Conservation (phyloP, 2,329 filamentous ascomycete species). For the Tolypocladium guangdongense region DNA sequence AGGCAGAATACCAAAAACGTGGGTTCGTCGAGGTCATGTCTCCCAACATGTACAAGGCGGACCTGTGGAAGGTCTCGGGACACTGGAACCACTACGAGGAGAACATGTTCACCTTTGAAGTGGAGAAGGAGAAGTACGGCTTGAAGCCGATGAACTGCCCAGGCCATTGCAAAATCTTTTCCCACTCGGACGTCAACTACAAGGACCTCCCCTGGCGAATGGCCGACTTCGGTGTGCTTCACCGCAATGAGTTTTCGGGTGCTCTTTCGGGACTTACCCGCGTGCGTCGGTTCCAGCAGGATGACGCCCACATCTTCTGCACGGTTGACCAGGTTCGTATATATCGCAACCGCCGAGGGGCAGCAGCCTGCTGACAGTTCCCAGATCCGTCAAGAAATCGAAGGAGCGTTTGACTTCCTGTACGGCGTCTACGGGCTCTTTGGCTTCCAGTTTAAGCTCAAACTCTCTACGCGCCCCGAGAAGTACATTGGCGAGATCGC, state of each 20-base stretch:
- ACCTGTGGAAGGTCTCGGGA: conserved; percentile 88
- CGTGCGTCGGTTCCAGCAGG: conserved; percentile 89
- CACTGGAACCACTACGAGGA: conserved; percentile 84
- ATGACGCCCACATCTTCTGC: conserved; percentile 95
- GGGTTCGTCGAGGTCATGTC: conserved; percentile 93
- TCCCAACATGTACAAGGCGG: conserved; percentile 87
- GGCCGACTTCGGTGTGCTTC: conserved; percentile 90
- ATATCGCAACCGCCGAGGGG: background rate
- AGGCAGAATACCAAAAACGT: conserved; percentile 82
- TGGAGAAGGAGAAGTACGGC: conserved; percentile 63
- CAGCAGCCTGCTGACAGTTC: background rate
- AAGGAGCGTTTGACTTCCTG: conserved; percentile 79
- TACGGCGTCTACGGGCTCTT: conserved; percentile 57
- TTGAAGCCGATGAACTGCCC: conserved; percentile 99
- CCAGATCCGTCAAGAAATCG: conserved; percentile 43
- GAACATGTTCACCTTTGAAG: conserved; percentile 70
- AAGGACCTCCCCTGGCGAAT: conserved; percentile 78
- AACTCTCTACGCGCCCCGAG: conserved; percentile 82
- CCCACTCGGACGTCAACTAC: conserved; percentile 73
- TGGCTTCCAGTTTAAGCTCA: conserved; percentile 70
- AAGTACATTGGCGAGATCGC: conserved; percentile 79
- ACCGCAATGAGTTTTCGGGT: conserved; percentile 90
- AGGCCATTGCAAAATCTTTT: conserved; percentile 83
- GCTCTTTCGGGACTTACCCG: conserved; percentile 84
- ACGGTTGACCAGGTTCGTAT: conserved; percentile 23